Evolutionary conservation across 352 stramenopile species (phyloP), one percentile per base, ranked within the genome.

Genomic region (Paralagenidium karlingii): DNA sequence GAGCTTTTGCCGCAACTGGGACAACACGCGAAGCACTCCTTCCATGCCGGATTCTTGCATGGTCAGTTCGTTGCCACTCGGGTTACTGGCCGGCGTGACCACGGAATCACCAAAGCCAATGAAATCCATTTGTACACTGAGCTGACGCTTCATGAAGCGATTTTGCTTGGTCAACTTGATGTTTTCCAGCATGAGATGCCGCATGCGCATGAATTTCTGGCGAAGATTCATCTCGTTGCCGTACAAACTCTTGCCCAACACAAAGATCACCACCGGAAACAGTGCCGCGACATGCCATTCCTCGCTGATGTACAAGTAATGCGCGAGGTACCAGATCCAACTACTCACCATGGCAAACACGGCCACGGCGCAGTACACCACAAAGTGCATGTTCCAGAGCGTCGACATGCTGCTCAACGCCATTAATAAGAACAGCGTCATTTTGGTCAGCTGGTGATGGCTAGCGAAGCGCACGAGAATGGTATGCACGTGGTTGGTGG

Each of bases 151-250:
- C 66, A 81, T 74, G 19, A 78, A 65, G 12, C 48, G 60, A 34
- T 79, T 81, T 42, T 81, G 69, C 42, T 67, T 54, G 22, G 51
- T 40, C 21, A 81, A 55, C 40, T 77, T 79, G 38, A 67, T 38
- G 26, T 80, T 83, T 44, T 81, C 69, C 8, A 83, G 55, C 49
- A 80, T 49, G 18, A 83, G 40, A 24, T 74, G 69, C 7, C 66
- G 56, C n/a, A 77, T 39, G 0, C 50, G 53, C 16, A 83, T 32
- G 33, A 83, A 83, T 36, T 73, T 78, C 32, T 49, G 32, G 1
- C 69, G 63, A 15, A 69, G 44, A 8, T 40, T 42, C 10, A 40
- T 47, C 26, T 83, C 67, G 4, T 32, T 51, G 26, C 58, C 61
- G 28, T 78, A 81, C 0, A 77, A 45, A 5, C 51, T 46, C 8